Conservation (phyloP, 2,329 filamentous ascomycete species). For the Talaromyces sp. region DNA sequence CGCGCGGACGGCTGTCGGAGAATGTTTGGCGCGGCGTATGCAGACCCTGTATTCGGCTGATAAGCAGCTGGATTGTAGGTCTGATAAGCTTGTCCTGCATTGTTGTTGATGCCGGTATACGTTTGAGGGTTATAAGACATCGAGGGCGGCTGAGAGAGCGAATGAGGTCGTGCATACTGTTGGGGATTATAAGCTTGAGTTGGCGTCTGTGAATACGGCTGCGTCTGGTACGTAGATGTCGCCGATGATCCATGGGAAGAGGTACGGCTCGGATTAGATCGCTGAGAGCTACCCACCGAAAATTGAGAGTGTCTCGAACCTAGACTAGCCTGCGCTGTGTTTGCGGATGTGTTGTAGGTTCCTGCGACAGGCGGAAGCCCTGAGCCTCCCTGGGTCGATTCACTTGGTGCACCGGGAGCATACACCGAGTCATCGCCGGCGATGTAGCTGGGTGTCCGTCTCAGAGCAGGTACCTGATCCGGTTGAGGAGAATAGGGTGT, state of each 20-base stretch:
- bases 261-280: constrained; percentile 36
- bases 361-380: constrained; percentile 19
- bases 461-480: constrained; percentile 38
- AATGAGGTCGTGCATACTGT: constrained; percentile 51
- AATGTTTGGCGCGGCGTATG: constrained; percentile 31
- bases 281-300: constrained; percentile 32
- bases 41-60: constrained; percentile 33
- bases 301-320: constrained; percentile 37
- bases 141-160: constrained; percentile 45
- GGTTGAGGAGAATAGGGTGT: constrained; percentile 41
- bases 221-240: constrained; percentile 47
- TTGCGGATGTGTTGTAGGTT: constrained; percentile 25
- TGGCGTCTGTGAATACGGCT: constrained; percentile 44
- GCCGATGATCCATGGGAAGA: constrained; percentile 41
- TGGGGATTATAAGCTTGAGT: constrained; percentile 58
- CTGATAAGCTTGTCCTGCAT: constrained; percentile 32
- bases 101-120: constrained; percentile 41
- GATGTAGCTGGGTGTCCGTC: constrained; percentile 68
- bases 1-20: constrained; percentile 30
- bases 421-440: constrained; percentile 63
- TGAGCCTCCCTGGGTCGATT: constrained; percentile 4
- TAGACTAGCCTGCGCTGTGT: constrained; percentile 29
- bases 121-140: constrained; percentile 66
- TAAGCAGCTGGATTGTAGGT: constrained; percentile 52
- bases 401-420: constrained; percentile 5